phyloP scores from a whole-genome alignment of 106 monocot species.

The Posidonia australis region DNA sequence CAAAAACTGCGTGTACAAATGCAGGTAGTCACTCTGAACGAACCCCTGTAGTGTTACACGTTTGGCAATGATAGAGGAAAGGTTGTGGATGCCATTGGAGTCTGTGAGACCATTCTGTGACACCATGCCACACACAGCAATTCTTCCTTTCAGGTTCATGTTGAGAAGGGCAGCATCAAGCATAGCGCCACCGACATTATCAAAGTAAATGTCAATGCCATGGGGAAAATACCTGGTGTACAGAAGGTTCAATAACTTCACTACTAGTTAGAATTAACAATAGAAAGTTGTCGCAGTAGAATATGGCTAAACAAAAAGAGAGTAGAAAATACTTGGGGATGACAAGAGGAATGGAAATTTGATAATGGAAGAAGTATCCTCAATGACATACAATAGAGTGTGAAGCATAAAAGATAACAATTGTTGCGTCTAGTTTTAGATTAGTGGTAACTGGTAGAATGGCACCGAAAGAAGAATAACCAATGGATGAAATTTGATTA shows the following conservation, averaged over 20 bases:
- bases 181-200: constrained; percentile 70
- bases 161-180: constrained; percentile 67
- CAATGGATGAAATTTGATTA: too few species aligned
- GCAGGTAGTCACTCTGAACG: constrained; percentile 43
- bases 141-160: constrained; percentile 49
- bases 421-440: too few species aligned
- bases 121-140: constrained; percentile 69
- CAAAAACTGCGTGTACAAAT: constrained; percentile 47
- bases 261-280: too few species aligned
- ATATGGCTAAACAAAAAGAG: too few species aligned
- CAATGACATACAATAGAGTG: too few species aligned
- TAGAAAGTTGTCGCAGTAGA: too few species aligned
- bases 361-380: too few species aligned
- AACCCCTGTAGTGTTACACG: constrained; percentile 53
- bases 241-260: background rate
- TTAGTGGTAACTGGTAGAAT: too few species aligned
- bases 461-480: too few species aligned
- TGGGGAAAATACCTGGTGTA: constrained; percentile 52
- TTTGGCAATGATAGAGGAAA: constrained; percentile 28
- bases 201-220: constrained; percentile 86
- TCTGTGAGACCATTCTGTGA: constrained; percentile 34
- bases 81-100: constrained; percentile 34
- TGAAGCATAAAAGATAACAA: too few species aligned
- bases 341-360: too few species aligned
- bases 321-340: too few species aligned